Base-by-base conservation (phyloP, 371 early-diverging fungal genomes). In the Smittium culicis region DNA sequence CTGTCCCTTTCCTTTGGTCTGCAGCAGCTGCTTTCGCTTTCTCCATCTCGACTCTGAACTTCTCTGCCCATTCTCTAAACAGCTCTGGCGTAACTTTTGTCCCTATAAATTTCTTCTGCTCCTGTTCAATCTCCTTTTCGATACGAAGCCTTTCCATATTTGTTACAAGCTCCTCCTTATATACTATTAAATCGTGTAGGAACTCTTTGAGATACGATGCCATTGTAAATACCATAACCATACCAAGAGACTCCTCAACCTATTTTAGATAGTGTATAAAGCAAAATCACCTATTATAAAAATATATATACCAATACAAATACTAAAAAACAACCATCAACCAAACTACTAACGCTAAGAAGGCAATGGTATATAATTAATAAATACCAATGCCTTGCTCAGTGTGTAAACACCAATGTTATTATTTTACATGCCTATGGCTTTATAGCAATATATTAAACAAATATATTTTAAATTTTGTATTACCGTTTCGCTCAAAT, bases 221-320 rank as follows among this genome's bases (percentile, higher is more conserved):
- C 82, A 96, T 81, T 14, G 88, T 82, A 72, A 94, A 96, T 31
- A 92, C 84, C 91, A 93, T 90, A 33, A 85, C 92, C 92, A 94
- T 93, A 27, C 96, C 96, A 62, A 89, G 70, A 64, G 85, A 84
- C 63, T 90, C 88, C 65, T 88, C 69, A 35, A 64, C 35, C 87
- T 0, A 57, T 57, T 57, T 20, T n/a, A n/a, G n/a, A n/a, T n/a
- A n/a, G n/a, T n/a, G n/a, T n/a, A n/a, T n/a, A n/a, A n/a, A n/a
- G n/a, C n/a, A n/a, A n/a, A n/a, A n/a, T n/a, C n/a, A n/a, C n/a
- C n/a, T n/a, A n/a, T n/a, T n/a, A n/a, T n/a, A n/a, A n/a, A n/a
- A n/a, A n/a, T n/a, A n/a, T n/a, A n/a, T n/a, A n/a, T n/a, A n/a
- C n/a, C n/a, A n/a, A n/a, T n/a, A n/a, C n/a, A n/a, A n/a, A n/a